phyloP scores from a whole-genome alignment of 169 alveolate species.

The Plasmodium sp. region DNA sequence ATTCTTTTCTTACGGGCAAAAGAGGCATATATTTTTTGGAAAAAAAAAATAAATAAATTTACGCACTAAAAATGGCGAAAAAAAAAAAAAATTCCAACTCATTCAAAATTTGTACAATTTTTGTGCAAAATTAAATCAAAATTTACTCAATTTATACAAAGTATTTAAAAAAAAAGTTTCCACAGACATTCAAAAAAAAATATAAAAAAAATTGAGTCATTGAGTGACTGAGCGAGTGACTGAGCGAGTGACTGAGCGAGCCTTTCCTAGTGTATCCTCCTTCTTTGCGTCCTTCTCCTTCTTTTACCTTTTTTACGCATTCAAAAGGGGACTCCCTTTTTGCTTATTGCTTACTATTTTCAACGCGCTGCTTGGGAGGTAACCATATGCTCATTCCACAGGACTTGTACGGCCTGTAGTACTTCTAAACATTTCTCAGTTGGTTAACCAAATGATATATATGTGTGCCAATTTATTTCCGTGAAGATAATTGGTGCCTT shows the following conservation, averaged over 20 bases:
- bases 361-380: not conserved
- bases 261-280: not conserved
- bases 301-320: not conserved
- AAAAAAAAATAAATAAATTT: not conserved
- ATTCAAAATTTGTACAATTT: slow-evolving; percentile 2
- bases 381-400: not conserved
- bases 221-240: not conserved
- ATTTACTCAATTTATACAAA: not conserved
- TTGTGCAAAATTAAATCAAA: not conserved
- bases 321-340: not conserved
- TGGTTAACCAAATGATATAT: not conserved
- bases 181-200: not conserved
- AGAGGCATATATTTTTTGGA: not conserved
- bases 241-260: not conserved
- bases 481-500: not conserved
- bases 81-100: not conserved
- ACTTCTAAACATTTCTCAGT: slow-evolving; percentile 3
- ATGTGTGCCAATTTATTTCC: not conserved
- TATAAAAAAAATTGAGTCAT: not conserved
- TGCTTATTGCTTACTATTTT: not conserved
- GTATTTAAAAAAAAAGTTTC: not conserved
- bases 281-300: not conserved
- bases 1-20: not conserved
- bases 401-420: not conserved
- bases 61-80: not conserved